phyloP scores from a whole-genome alignment of 1,139 yeast species.

The Taphrina flavorubra region DNA sequence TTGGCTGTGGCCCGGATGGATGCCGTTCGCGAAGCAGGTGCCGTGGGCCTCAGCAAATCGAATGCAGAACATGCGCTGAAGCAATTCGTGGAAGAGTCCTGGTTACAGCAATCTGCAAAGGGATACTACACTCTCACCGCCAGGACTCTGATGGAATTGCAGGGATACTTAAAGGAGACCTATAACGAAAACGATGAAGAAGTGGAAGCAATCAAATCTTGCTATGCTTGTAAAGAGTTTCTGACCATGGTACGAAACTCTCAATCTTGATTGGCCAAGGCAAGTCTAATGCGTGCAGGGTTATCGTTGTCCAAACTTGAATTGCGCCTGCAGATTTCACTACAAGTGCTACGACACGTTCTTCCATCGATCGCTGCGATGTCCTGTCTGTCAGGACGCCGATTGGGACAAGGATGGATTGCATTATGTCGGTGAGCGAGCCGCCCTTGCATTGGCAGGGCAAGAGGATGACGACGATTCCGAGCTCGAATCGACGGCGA shows the following conservation, averaged over 20 bases:
- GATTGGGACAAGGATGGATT: constrained; percentile 7
- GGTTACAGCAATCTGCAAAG: constrained; percentile 29
- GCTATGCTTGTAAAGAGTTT: constrained; percentile 21
- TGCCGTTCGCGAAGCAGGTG: constrained; percentile 27
- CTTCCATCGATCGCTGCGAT: background rate
- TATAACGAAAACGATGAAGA: constrained; percentile 34
- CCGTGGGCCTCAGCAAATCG: constrained; percentile 13
- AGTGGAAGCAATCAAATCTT: constrained; percentile 3
- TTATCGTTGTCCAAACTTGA: constrained; percentile 35
- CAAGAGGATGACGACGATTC: background rate
- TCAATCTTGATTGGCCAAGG: background rate
- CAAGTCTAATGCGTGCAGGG: constrained; percentile 11
- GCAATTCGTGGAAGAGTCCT: constrained; percentile 36
- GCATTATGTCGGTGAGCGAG: constrained; percentile 22
- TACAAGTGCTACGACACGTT: constrained; percentile 23
- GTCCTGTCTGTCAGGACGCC: constrained; percentile 20
- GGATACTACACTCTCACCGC: constrained; percentile 34
- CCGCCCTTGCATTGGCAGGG: constrained; percentile 1
- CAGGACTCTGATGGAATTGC: constrained; percentile 36
- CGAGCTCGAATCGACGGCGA: background rate
- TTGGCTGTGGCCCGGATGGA: constrained; percentile 30
- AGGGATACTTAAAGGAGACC: constrained; percentile 27
- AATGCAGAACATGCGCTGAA: constrained; percentile 21
- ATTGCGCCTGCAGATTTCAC: constrained; percentile 25
- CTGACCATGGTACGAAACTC: constrained; percentile 1